A percentile compares a stretch with the other conserved stretches of the same genome.
These are phyloP conservation scores for Colletotrichum neosansevieriae DNA, from an alignment of 2,329 filamentous ascomycete species.

Conservation along the genomic window DNA sequence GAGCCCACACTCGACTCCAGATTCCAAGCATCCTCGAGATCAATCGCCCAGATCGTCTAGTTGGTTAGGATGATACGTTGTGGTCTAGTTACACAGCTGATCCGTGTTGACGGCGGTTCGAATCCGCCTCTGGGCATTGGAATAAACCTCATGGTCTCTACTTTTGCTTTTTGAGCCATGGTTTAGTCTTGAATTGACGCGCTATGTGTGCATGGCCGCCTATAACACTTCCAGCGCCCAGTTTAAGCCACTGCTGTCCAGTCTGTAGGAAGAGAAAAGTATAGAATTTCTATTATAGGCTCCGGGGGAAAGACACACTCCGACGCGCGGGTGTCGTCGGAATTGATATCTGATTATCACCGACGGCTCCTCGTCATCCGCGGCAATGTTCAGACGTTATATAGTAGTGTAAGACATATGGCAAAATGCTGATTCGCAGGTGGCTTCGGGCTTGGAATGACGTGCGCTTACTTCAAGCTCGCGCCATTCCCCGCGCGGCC, in stretches of 20 bases:
- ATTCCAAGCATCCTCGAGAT: background rate
- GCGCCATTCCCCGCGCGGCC: conserved; percentile 13
- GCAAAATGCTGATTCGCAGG: background rate
- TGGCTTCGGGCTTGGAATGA: background rate
- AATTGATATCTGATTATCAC: background rate
- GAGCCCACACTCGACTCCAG: accelerated
- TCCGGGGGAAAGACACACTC: too few species aligned
- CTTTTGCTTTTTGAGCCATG: conserved; percentile 7
- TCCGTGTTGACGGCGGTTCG: conserved; percentile 41
- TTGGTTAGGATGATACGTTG: conserved; percentile 41
- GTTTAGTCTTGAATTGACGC: too few species aligned
- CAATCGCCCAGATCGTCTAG: conserved; percentile 39
- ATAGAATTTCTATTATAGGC: too few species aligned
- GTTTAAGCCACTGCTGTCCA: too few species aligned
- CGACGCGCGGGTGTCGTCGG: too few species aligned
- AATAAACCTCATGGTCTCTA: too few species aligned
- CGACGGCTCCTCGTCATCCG: background rate
- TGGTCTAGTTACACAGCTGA: conserved; percentile 35
- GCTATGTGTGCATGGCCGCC: too few species aligned
- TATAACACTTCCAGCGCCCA: too few species aligned
- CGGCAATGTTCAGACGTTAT: background rate
- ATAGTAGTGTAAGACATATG: background rate
- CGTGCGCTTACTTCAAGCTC: conserved; percentile 21
- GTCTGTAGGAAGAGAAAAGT: too few species aligned
- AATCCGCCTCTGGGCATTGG: conserved; percentile 37